Base-by-base conservation (phyloP, 495 filamentous ascomycete genomes). In the Aspergillus bertholletiae region DNA sequence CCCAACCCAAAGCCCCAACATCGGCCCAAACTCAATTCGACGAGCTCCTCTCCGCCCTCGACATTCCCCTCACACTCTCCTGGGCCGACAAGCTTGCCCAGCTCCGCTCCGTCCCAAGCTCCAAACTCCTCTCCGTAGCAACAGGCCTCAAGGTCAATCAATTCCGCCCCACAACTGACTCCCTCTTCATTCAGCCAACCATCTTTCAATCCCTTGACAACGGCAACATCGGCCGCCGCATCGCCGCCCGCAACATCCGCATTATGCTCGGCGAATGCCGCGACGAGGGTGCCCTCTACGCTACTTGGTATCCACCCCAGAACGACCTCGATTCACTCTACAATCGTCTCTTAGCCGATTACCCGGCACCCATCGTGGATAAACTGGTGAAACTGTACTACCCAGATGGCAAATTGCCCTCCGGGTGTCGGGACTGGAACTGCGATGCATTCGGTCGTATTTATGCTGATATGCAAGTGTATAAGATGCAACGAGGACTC, bases 381-480 rank as follows among this genome's bases (percentile, higher is more conserved):
- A 57, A 64, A 1, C 56, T 84, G 23, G 49, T 80, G 5, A 44
- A 60, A 0, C 55, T 77, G 12, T 78, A 81, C 66, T 83, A 74
- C 54, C 73, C 74, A 0, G 50, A 55, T 21, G 63, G 59, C 1
- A 17, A 45, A 7, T 68, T 80, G 0, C 68, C 72, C 0, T 15
- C 53, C 0, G 46, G 68, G 17, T 60, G 64, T 15, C 57, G 59
- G 5, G 51, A 74, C 46, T 77, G 74, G 67, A 54, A 62, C 30
- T 24, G 28, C 17, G 78, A 84, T 34, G 74, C 76, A 9, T 85
- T 83, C 64, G 82, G 82, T 8, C 66, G 64, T 23, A 69, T 84
- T 28, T 84, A 84, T 53, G 80, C 81, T 2, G 78, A 83, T 55
- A 77, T 82, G 63, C 82, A 85, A 56, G 74, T 85, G 3, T 73